These are phyloP conservation scores for Rhodamnia rubescens DNA, from an alignment of 345 rosid genomes.

Conservation along the genomic window DNA sequence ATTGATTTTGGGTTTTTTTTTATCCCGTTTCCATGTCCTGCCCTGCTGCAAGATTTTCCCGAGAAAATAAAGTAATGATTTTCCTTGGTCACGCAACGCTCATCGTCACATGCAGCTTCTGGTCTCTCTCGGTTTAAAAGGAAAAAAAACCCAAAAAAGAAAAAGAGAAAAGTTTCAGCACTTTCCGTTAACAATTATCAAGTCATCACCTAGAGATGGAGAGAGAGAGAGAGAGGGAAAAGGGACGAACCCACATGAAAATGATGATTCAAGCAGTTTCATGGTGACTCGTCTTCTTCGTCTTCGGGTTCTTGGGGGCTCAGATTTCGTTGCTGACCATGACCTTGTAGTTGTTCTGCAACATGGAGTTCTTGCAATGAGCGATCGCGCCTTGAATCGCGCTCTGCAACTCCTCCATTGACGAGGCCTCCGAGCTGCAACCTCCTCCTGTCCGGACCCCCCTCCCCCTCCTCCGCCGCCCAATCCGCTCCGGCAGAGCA, in stretches of 20 bases:
- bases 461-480: neutral
- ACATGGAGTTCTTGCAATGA: slow-evolving; percentile 11
- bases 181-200: neutral
- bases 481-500: slow-evolving; percentile 31
- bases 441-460: neutral
- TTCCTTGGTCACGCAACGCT: neutral
- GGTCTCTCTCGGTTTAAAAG: neutral
- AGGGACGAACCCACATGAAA: neutral
- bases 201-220: neutral
- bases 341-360: neutral
- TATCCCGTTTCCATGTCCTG: neutral
- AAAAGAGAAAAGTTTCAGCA: neutral
- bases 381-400: slow-evolving; percentile 86
- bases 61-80: neutral
- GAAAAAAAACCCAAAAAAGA: neutral
- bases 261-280: neutral
- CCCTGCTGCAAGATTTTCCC: neutral
- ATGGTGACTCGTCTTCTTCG: neutral
- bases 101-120: neutral
- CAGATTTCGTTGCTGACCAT: neutral
- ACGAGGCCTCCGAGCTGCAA: slow-evolving; percentile 25
- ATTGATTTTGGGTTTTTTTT: neutral
- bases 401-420: slow-evolving; percentile 86
- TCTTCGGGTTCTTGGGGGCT: neutral
- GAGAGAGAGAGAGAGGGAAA: neutral